These are phyloP conservation scores for Arachnopeziza araneosa DNA, from an alignment of 2,329 filamentous ascomycete genomes.

Conservation along the genomic window DNA sequence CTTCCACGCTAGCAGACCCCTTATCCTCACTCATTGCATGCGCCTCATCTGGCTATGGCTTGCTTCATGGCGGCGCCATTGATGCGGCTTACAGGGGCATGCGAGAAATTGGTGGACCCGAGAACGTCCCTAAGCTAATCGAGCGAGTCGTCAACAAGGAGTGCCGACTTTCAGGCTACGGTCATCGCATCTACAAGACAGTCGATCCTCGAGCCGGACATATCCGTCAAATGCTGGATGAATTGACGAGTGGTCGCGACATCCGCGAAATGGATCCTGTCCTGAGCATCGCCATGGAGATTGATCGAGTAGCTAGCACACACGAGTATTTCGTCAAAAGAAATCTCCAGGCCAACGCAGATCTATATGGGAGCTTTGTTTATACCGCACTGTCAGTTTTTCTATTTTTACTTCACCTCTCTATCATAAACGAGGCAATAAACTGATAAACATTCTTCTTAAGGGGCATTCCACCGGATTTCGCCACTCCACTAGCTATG, in stretches of 20 bases:
- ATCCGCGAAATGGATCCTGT: conserved; percentile 27
- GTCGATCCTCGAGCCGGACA: conserved; percentile 33
- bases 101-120: conserved; percentile 32
- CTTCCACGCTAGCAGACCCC: conserved; percentile 43
- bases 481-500: neutral
- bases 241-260: conserved; percentile 8
- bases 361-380: conserved; percentile 40
- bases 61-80: conserved; percentile 44
- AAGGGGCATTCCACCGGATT: neutral
- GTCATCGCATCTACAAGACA: conserved; percentile 35
- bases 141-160: conserved; percentile 38
- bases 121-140: conserved; percentile 35
- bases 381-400: conserved; percentile 35
- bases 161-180: conserved; percentile 39
- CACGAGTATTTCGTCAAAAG: conserved; percentile 35
- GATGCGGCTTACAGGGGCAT: conserved; percentile 42
- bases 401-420: neutral
- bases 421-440: neutral
- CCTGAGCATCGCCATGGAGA: conserved; percentile 33
- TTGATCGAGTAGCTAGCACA: conserved; percentile 33
- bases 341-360: conserved; percentile 38
- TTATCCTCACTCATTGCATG: conserved; percentile 35
- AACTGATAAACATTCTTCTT: neutral
- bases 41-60: conserved; percentile 38
- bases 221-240: conserved; percentile 27